Evolutionary conservation across 352 stramenopile species (phyloP).

Genomic region (Phytophthora chlamydospora): DNA sequence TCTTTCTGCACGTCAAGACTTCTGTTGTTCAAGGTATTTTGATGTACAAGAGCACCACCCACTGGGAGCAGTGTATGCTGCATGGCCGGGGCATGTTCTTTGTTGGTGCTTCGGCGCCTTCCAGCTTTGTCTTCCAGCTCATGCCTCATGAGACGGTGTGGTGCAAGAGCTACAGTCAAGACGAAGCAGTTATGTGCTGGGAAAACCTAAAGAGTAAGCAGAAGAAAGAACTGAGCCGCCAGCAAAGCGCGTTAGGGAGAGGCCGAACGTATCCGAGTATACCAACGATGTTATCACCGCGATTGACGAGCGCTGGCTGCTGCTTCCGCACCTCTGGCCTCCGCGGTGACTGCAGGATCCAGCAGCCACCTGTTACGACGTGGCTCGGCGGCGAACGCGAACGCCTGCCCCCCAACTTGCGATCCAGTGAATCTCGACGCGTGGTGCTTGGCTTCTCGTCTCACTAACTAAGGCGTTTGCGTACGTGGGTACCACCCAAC

Average conservation of each 20-base stretch:
- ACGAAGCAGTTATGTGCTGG: too few species aligned
- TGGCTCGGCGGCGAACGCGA: slow-evolving; percentile 13
- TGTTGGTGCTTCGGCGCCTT: too few species aligned
- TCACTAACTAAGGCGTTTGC: slow-evolving; percentile 8
- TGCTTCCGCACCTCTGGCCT: too few species aligned
- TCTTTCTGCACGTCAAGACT: slow-evolving; percentile 14
- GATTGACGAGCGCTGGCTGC: neutral
- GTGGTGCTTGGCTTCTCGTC: slow-evolving; percentile 1
- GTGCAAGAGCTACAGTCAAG: too few species aligned
- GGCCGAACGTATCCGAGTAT: slow-evolving; percentile 16
- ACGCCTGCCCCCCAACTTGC: slow-evolving; percentile 9
- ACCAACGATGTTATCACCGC: slow-evolving; percentile 11
- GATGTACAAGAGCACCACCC: slow-evolving; percentile 4
- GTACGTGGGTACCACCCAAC: slow-evolving; percentile 1
- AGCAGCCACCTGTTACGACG: slow-evolving; percentile 6
- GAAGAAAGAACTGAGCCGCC: neutral
- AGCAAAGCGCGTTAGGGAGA: slow-evolving; percentile 7
- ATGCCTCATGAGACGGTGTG: too few species aligned
- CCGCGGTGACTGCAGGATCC: neutral
- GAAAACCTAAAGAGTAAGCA: too few species aligned
- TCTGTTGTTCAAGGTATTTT: slow-evolving; percentile 12
- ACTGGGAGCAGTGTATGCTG: slow-evolving; percentile 19
- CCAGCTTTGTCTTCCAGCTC: too few species aligned
- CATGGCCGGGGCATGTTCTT: slow-evolving; percentile 13
- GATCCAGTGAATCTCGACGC: slow-evolving; percentile 10